Base-by-base conservation (phyloP, 108 stramenopile genomes). In the Craspedostauros australis region DNA sequence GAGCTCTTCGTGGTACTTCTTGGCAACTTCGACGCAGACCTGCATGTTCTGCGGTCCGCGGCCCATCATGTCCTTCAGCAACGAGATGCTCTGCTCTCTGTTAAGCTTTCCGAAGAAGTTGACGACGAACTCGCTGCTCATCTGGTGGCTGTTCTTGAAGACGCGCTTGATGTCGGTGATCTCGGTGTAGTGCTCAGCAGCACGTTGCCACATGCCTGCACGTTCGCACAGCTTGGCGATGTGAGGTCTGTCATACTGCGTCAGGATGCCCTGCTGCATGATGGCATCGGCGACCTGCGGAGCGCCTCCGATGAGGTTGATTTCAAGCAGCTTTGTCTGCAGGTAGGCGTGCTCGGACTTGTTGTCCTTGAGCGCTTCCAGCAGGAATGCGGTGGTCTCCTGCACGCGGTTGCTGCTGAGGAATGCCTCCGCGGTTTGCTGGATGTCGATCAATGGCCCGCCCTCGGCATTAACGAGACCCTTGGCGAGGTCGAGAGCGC, bases 211-310 rank as follows among this genome's bases (percentile, higher is more conserved):
- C 84, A 99, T 96, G 1, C 96, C 95, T 4, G 91, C 88, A 23
- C 88, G 78, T 75, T 99, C 99, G 63, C 97, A 98, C 30, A 99
- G 78, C 82, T 95, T 96, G 56, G 93, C 99, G 39, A 99, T 80
- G 76, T 96, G 94, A 36, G 84, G 63, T 37, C 90, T 82, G 64
- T 99, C 99, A 64, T 98, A 99, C 72, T 99, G 95, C 0, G 95
- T 87, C 61, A 99, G 76, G 48, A 95, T 97, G 56, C 95, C 96
- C 66, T 97, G 96, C 52, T 93, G 92, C 77, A 99, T 92, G 54
- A 99, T 99, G 46, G 98, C 98, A 65, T 99, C 99, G 11, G 98
- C 99, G 25, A 99, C 97, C 66, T 98, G 98, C 5, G 99, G 98
- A 5, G 94, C 94, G 21, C 99, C 99, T 19, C 98, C 96, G 26